Evolutionary conservation across 106 monocot species (phyloP), one percentile per base, ranked within the genome.

Genomic region (Dioscorea zingiberensis): DNA sequence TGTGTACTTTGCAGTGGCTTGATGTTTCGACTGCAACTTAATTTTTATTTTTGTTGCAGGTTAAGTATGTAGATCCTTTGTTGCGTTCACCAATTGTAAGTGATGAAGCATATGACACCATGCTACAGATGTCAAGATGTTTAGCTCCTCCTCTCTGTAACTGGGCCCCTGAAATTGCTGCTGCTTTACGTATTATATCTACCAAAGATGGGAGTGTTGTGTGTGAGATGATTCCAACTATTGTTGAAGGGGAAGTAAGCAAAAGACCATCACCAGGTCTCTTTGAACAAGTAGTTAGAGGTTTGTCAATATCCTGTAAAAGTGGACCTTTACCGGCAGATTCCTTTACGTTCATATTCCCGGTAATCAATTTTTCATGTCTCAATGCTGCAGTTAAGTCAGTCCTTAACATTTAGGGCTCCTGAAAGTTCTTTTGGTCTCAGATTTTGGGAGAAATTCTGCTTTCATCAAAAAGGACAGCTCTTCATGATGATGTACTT

Each of bases 281-380:
- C 21, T 86, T 93, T 82, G 93, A 93, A 62, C 65, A 76, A 80
- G 78, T 93, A 59, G 70, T 82, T 17, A 62, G 54, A 44, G 93
- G 92, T 13, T 22, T 98, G 67, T 71, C 70, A 16, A 32, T 74
- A 28, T 93, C 98, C 9, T 98, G 92, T 67, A 86, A 84, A 67
- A 27, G 59, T 66, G 84, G 89, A n/a, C 84, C 89, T 58, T 89
- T 98, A 66, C 98, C 98, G 15, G 89, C 98, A 28, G 93, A 98
- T 84, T 89, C 98, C 21, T 98, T 98, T 69, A 84, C 93, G 55
- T 92, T 93, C 69, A 55, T 98, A 38, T 98, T 98, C 49, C 97
- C 88, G 72, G 97, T 98, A 88, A 24, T 25, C 29, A 6, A 45
- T 67, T 47, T 44, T 55, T 67, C 38, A 57, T 17, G 13, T 19